These are phyloP conservation scores for Phlebopus sp. DNA, from an alignment of 1,284 basidiomycete species.

Conservation along the genomic window DNA sequence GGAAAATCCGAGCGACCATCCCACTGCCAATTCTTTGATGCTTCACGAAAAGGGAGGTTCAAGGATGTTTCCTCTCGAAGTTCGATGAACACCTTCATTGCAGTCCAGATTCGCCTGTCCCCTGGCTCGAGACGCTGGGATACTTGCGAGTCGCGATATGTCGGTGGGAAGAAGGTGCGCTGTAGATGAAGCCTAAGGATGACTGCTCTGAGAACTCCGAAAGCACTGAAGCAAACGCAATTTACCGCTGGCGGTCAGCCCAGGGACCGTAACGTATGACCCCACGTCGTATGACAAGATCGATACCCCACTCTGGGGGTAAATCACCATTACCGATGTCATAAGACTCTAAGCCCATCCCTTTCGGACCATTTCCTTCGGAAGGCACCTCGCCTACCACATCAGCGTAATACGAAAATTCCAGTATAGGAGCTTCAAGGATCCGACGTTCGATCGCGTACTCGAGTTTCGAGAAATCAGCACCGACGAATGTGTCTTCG, in stretches of 20 bases:
- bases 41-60: conserved; percentile 83
- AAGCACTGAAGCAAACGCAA: not conserved
- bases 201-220: conserved; percentile 2
- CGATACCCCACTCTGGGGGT: conserved; percentile 90
- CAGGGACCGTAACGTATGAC: conserved; percentile 86
- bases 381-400: conserved; percentile 64
- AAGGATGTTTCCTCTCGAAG: conserved; percentile 74
- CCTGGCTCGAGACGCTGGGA: conserved; percentile 65
- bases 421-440: conserved; percentile 71
- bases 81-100: conserved; percentile 76
- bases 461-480: conserved; percentile 59
- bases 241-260: conserved; percentile 86
- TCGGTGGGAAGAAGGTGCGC: conserved; percentile 76
- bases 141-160: conserved; percentile 63
- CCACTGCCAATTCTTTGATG: conserved; percentile 90
- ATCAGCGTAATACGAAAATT: conserved; percentile 84
- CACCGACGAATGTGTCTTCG: conserved; percentile 52
- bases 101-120: conserved; percentile 78
- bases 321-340: conserved; percentile 85
- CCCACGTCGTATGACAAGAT: conserved; percentile 76
- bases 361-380: conserved; percentile 32
- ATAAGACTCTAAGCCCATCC: conserved; percentile 44
- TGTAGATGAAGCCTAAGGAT: conserved; percentile 67
- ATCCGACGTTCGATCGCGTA: conserved; percentile 86
- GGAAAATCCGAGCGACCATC: conserved; percentile 56